A percentile compares a stretch with the other conserved stretches of the same genome.
Conservation (phyloP, 2,329 filamentous ascomycete species). For the Neonectria neomacrospora region DNA sequence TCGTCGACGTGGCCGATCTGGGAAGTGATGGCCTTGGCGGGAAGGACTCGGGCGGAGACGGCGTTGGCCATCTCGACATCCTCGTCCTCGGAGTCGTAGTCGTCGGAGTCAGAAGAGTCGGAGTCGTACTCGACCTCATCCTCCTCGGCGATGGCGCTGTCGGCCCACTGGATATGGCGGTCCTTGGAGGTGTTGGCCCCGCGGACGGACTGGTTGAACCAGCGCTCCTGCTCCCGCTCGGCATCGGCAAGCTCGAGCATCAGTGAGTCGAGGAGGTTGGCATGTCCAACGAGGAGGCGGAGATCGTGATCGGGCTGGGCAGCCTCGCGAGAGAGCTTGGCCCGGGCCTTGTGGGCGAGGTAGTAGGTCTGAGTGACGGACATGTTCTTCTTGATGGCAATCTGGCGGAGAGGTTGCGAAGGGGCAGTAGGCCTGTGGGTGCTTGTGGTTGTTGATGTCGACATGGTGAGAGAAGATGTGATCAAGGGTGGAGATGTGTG, state of each 20-base stretch:
- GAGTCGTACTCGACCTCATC: conserved; percentile 77
- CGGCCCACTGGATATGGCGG: conserved; percentile 88
- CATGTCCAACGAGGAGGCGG: conserved; percentile 93
- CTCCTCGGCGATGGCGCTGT: conserved; percentile 78
- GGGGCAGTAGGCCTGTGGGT: conserved; percentile 43
- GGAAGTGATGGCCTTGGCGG: conserved; percentile 55
- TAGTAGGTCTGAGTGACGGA: conserved; percentile 98
- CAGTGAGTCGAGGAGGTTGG: conserved; percentile 95
- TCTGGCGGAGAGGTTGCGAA: conserved; percentile 44
- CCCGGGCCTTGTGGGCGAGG: conserved; percentile 94
- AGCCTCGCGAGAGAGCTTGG: conserved; percentile 95
- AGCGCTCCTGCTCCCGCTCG: conserved; percentile 93
- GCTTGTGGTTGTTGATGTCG: conserved; percentile 43
- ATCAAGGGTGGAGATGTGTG: conserved; percentile 29
- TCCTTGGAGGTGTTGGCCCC: conserved; percentile 73
- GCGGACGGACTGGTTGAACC: conserved; percentile 96
- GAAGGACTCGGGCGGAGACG: conserved; percentile 46
- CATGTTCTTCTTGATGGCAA: conserved; percentile 81
- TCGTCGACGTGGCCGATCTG: conserved; percentile 54
- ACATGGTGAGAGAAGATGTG: conserved; percentile 43
- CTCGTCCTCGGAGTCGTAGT: conserved; percentile 65
- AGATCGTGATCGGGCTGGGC: conserved; percentile 93
- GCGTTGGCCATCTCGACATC: conserved; percentile 67
- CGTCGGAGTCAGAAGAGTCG: conserved; percentile 63
- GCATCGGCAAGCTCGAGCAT: conserved; percentile 94